A percentile compares a stretch with the other conserved stretches of the same genome.
Evolutionary conservation across 2,329 filamentous ascomycete genomes (phyloP).

Genomic region (Didymella keratinophila): DNA sequence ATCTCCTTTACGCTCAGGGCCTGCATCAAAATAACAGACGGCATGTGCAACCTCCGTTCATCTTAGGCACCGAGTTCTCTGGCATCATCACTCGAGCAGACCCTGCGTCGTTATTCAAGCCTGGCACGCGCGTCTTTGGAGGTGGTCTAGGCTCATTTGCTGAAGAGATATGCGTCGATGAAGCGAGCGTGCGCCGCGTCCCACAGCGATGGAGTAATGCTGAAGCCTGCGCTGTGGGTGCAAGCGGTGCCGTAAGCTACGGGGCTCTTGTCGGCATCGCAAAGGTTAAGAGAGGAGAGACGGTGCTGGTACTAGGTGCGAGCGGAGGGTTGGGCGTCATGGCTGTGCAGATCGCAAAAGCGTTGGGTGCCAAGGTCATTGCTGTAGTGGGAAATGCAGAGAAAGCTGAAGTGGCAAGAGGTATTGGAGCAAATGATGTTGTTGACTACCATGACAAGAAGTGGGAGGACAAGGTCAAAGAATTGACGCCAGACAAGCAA

Average conservation of each 20-base stretch:
- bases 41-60: slow-evolving; percentile 66
- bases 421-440: slow-evolving; percentile 53
- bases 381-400: slow-evolving; percentile 59
- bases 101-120: slow-evolving; percentile 43
- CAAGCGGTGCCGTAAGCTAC: slow-evolving; percentile 63
- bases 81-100: slow-evolving; percentile 59
- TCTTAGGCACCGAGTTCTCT: slow-evolving; percentile 67
- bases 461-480: slow-evolving; percentile 63
- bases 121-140: slow-evolving; percentile 65
- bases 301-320: slow-evolving; percentile 63
- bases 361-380: slow-evolving; percentile 62
- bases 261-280: slow-evolving; percentile 58
- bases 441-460: slow-evolving; percentile 53
- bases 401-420: slow-evolving; percentile 55
- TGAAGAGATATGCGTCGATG: slow-evolving; percentile 58
- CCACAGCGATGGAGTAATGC: slow-evolving; percentile 57
- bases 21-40: slow-evolving; percentile 67
- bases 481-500: slow-evolving; percentile 55
- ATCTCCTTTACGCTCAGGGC: slow-evolving; percentile 65
- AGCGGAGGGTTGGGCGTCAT: slow-evolving; percentile 64
- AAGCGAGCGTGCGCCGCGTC: slow-evolving; percentile 53
- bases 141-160: slow-evolving; percentile 61
- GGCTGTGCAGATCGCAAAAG: slow-evolving; percentile 64
- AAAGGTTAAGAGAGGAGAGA: slow-evolving; percentile 56
- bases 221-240: slow-evolving; percentile 62